These are phyloP conservation scores for Viridothelium virens DNA, from an alignment of 495 filamentous ascomycete genomes.

Conservation along the genomic window DNA sequence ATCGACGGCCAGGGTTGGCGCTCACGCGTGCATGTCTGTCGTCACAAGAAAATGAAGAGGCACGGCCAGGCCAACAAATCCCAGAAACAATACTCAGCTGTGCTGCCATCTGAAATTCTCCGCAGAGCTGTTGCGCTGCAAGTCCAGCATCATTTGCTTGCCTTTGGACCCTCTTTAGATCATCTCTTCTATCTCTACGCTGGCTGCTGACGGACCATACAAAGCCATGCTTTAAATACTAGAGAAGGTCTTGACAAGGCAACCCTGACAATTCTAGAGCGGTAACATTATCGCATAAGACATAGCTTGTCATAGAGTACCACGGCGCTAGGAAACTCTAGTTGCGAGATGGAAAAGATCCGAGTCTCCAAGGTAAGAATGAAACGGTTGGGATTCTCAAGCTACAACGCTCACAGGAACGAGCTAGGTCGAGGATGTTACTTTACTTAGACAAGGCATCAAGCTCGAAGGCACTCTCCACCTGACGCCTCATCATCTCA, in stretches of 20 bases:
- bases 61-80: conserved; percentile 4
- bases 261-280: background rate
- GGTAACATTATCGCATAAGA: background rate
- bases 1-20: background rate
- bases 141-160: too few species aligned
- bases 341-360: conserved; percentile 16
- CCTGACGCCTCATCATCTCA: conserved; percentile 58
- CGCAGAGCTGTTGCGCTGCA: too few species aligned
- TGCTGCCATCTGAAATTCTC: background rate
- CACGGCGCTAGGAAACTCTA: background rate
- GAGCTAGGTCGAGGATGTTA: conserved; percentile 54
- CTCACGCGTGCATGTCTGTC: conserved; percentile 3
- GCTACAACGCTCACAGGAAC: background rate
- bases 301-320: background rate
- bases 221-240: background rate
- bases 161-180: background rate
- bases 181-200: background rate
- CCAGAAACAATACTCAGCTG: too few species aligned
- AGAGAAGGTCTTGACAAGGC: background rate
- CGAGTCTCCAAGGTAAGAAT: conserved; percentile 15
- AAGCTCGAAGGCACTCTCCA: conserved; percentile 55
- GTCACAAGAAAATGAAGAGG: background rate
- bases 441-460: conserved; percentile 53
- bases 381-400: background rate
- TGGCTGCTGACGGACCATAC: background rate